A percentile compares a stretch with the other conserved stretches of the same genome.
Conservation (phyloP, 2,329 filamentous ascomycete species). For the Fusarium lyarnte region DNA sequence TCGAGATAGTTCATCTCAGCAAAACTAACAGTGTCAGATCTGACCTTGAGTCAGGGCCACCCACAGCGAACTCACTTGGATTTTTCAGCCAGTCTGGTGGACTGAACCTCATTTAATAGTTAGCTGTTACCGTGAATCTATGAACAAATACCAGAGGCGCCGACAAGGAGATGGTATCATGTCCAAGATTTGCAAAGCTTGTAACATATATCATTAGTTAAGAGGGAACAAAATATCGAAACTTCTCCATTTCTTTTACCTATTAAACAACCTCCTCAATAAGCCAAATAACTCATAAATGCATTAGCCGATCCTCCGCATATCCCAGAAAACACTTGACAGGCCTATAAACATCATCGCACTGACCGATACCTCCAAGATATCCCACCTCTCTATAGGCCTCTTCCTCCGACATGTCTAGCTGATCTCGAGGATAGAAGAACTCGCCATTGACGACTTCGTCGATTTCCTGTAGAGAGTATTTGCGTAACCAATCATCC, state of each 20-base stretch:
- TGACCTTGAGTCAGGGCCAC: neutral
- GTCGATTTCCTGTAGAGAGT: conserved; percentile 15
- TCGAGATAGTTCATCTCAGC: neutral
- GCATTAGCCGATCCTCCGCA: neutral
- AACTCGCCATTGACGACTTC: conserved; percentile 1
- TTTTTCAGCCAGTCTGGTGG: neutral
- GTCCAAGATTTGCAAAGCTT: too few species aligned
- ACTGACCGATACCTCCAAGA: conserved; percentile 41
- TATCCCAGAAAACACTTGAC: neutral
- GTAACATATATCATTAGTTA: neutral
- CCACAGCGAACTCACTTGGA: neutral
- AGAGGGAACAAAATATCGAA: neutral
- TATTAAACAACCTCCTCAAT: neutral
- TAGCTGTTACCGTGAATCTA: neutral
- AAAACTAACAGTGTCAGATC: neutral
- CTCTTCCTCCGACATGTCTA: conserved; percentile 31
- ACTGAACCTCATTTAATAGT: neutral
- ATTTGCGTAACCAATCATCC: conserved; percentile 45
- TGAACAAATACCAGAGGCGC: too few species aligned
- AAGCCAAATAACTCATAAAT: neutral
- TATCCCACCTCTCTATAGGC: conserved; percentile 41
- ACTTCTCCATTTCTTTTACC: neutral
- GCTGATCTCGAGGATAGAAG: conserved; percentile 28
- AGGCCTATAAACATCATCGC: conserved; percentile 13
- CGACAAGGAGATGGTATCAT: too few species aligned